phyloP scores from a whole-genome alignment of 192 early-diverging fungal species.

The Mortierella hygrophila region DNA sequence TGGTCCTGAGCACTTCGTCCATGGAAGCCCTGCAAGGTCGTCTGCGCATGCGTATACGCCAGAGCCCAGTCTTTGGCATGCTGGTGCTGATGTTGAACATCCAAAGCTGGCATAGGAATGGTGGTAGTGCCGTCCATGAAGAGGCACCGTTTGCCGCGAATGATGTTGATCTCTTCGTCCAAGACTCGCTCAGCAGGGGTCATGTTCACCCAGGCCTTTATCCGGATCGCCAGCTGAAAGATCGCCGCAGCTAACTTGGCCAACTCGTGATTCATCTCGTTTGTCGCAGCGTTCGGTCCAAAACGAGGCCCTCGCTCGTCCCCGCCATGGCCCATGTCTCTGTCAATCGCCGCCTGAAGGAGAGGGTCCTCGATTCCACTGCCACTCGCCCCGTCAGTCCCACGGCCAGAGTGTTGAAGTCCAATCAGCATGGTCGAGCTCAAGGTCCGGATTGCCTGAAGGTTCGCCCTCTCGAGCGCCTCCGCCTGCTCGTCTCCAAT shows the following conservation, averaged over 20 bases:
- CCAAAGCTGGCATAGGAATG: slow-evolving; percentile 1
- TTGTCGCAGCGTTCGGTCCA: slow-evolving; percentile 17
- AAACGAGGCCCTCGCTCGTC: slow-evolving; percentile 9
- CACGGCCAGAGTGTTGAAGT: slow-evolving; percentile 6
- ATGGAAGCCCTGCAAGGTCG: background rate
- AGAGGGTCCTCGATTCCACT: slow-evolving; percentile 2
- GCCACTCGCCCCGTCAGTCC: background rate
- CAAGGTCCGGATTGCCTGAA: slow-evolving; percentile 37
- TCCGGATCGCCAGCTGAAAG: slow-evolving; percentile 48
- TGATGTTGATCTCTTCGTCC: slow-evolving; percentile 53
- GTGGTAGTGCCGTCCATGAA: slow-evolving; percentile 30
- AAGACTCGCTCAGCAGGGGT: slow-evolving; percentile 33
- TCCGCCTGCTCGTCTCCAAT: background rate
- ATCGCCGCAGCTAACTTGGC: slow-evolving; percentile 41
- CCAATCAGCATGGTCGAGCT: slow-evolving; percentile 37
- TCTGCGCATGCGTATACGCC: background rate
- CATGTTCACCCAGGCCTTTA: slow-evolving; percentile 53
- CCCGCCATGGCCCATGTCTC: background rate
- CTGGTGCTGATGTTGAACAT: background rate
- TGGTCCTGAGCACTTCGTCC: background rate
- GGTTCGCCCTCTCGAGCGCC: slow-evolving; percentile 6
- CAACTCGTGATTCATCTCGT: slow-evolving; percentile 41
- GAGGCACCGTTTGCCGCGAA: slow-evolving; percentile 48
- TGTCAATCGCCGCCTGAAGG: slow-evolving; percentile 2
- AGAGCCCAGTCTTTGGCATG: background rate